Percentiles rank a stretch among this genome's conserved stretches.
Conservation (phyloP, 805 yeast species). For the Ogataea methanolica region DNA sequence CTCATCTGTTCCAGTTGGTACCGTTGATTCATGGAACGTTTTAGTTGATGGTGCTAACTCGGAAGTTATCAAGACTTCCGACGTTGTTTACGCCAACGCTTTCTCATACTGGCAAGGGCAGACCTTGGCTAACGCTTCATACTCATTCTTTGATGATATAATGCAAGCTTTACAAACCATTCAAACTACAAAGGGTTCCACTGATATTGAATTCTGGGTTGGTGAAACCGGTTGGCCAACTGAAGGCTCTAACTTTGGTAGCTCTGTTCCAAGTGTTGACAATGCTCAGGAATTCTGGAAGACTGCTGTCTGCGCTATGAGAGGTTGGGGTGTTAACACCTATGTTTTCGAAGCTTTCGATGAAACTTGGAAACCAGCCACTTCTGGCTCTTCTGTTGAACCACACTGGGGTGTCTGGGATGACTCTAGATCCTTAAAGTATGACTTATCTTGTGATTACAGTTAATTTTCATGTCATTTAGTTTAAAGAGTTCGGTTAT, state of each 20-base stretch:
- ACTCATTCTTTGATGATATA: slow-evolving; percentile 92
- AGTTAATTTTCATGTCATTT: slow-evolving; percentile 7
- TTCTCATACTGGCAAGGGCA: slow-evolving; percentile 99
- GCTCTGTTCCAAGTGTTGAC: slow-evolving; percentile 59
- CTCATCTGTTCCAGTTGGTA: slow-evolving; percentile 71
- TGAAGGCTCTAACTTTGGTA: slow-evolving; percentile 67
- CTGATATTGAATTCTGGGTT: slow-evolving; percentile 87
- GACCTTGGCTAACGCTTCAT: slow-evolving; percentile 73
- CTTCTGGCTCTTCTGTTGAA: slow-evolving; percentile 86
- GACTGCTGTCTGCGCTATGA: slow-evolving; percentile 85
- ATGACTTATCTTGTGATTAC: slow-evolving; percentile 43
- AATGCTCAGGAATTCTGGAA: slow-evolving; percentile 84
- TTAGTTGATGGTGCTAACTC: slow-evolving; percentile 72
- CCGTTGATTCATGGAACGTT: slow-evolving; percentile 95
- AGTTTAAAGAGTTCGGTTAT: background rate
- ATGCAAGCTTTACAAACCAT: slow-evolving; percentile 93
- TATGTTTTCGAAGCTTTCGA: slow-evolving; percentile 93
- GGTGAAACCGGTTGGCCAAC: slow-evolving; percentile 99
- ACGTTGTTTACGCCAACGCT: slow-evolving; percentile 87
- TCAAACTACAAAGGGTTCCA: slow-evolving; percentile 81
- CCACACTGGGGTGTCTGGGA: slow-evolving; percentile 93
- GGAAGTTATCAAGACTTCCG: slow-evolving; percentile 76
- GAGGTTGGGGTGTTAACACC: slow-evolving; percentile 95
- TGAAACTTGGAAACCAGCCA: slow-evolving; percentile 93
- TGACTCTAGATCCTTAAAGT: slow-evolving; percentile 41